A percentile compares a stretch with the other conserved stretches of the same genome.
phyloP scores from a whole-genome alignment of 2,329 filamentous ascomycete species.

The Aureobasidium sp. region DNA sequence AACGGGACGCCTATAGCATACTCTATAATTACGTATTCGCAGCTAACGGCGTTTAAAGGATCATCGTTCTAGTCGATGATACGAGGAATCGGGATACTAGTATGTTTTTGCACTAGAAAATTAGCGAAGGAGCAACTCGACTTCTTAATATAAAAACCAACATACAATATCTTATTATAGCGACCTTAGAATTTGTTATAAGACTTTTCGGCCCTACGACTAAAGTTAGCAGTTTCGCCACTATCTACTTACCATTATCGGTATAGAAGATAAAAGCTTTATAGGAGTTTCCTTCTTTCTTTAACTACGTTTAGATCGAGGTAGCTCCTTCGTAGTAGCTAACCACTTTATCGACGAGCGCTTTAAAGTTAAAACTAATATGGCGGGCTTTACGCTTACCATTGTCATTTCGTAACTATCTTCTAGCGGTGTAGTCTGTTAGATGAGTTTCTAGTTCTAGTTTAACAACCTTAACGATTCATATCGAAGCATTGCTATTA shows the following conservation, averaged over 20 bases:
- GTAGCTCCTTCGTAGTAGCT: neutral
- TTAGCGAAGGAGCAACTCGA: slow-evolving; percentile 12
- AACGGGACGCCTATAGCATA: slow-evolving; percentile 28
- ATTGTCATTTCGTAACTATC: neutral
- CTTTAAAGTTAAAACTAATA: neutral
- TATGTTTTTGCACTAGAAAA: slow-evolving; percentile 24
- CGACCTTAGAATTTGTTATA: slow-evolving; percentile 36
- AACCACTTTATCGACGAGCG: slow-evolving; percentile 1
- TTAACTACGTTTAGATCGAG: neutral
- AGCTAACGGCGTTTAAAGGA: slow-evolving; percentile 27
- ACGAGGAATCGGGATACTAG: slow-evolving; percentile 33
- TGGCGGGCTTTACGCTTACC: neutral
- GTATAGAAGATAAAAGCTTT: slow-evolving; percentile 4
- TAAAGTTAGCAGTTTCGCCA: slow-evolving; percentile 35
- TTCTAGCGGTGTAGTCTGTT: neutral
- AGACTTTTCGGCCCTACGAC: slow-evolving; percentile 30
- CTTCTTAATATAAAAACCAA: neutral
- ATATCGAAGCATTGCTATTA: neutral
- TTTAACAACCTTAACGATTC: neutral
- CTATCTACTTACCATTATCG: slow-evolving; percentile 18
- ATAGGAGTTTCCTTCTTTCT: slow-evolving; percentile 1
- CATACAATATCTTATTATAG: slow-evolving; percentile 29
- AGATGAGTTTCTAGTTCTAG: neutral
- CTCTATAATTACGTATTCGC: slow-evolving; percentile 35
- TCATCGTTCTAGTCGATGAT: slow-evolving; percentile 33